A percentile compares a stretch with the other conserved stretches of the same genome.
Conservation (phyloP, 495 filamentous ascomycete species). For the Bacidia gigantensis region DNA sequence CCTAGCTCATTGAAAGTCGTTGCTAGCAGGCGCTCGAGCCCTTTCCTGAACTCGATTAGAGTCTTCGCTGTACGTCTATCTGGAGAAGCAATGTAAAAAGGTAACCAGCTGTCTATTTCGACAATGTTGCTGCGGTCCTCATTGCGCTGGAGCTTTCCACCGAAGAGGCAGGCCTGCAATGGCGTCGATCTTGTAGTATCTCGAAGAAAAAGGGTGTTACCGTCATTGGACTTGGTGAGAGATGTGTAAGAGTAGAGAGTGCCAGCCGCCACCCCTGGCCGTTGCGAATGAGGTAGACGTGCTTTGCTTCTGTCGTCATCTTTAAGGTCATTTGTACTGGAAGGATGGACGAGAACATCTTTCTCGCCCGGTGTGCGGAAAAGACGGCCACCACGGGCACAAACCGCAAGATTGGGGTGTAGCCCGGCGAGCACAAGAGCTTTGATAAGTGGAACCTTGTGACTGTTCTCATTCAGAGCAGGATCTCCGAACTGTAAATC, state of each 20-base stretch:
- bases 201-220: slow-evolving; percentile 28
- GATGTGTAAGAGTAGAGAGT: slow-evolving; percentile 27
- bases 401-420: slow-evolving; percentile 35
- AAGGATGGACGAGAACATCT: slow-evolving; percentile 30
- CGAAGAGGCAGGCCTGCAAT: slow-evolving; percentile 35
- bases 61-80: slow-evolving; percentile 24
- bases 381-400: slow-evolving; percentile 16
- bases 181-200: slow-evolving; percentile 33
- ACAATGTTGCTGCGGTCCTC: slow-evolving; percentile 20
- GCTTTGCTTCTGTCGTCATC: slow-evolving; percentile 2
- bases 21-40: slow-evolving; percentile 21
- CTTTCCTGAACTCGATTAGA: slow-evolving; percentile 32
- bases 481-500: slow-evolving; percentile 29
- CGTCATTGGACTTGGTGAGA: slow-evolving; percentile 30
- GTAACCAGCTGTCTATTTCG: slow-evolving; percentile 37
- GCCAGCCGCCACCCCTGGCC: slow-evolving; percentile 4
- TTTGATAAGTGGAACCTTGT: slow-evolving; percentile 35
- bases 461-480: slow-evolving; percentile 35
- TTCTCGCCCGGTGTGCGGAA: slow-evolving; percentile 30
- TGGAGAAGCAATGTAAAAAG: slow-evolving; percentile 23
- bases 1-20: slow-evolving; percentile 14
- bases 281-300: not conserved
- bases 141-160: slow-evolving; percentile 27
- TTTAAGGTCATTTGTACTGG: slow-evolving; percentile 26
- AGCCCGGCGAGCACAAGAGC: slow-evolving; percentile 34